Evolutionary conservation across 2,329 filamentous ascomycete genomes (phyloP).

Genomic region (Amauroascus verrucosus): DNA sequence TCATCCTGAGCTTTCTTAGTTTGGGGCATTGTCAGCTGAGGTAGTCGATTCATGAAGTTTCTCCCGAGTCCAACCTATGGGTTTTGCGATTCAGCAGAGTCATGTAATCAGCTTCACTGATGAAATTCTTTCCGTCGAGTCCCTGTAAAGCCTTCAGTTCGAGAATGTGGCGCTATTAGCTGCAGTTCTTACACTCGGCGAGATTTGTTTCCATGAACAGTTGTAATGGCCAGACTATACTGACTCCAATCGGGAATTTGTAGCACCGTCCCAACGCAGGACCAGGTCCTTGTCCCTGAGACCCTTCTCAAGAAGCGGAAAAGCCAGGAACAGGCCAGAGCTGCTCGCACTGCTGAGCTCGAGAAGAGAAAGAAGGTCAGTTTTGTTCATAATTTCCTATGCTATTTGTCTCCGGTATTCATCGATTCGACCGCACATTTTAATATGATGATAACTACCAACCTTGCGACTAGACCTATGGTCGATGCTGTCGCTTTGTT

Average conservation of each 20-base stretch:
- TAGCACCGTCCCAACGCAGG: slow-evolving; percentile 84
- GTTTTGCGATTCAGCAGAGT: background rate
- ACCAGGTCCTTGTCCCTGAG: slow-evolving; percentile 96
- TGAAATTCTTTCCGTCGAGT: slow-evolving; percentile 74
- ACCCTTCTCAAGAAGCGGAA: slow-evolving; percentile 99
- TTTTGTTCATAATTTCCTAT: slow-evolving; percentile 21
- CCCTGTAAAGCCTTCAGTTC: slow-evolving; percentile 54
- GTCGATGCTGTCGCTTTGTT: slow-evolving; percentile 82
- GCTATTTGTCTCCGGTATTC: slow-evolving; percentile 13
- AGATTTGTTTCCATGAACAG: slow-evolving; percentile 51
- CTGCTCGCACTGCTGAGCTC: slow-evolving; percentile 67
- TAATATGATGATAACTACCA: slow-evolving; percentile 78
- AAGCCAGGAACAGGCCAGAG: slow-evolving; percentile 97
- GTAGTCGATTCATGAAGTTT: slow-evolving; percentile 27
- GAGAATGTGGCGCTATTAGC: slow-evolving; percentile 83
- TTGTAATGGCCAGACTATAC: slow-evolving; percentile 69
- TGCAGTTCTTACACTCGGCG: slow-evolving; percentile 87
- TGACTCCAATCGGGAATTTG: slow-evolving; percentile 38
- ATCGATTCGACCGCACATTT: slow-evolving; percentile 23
- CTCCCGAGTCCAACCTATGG: slow-evolving; percentile 17
- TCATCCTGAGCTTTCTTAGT: slow-evolving; percentile 43
- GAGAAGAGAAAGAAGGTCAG: slow-evolving; percentile 87
- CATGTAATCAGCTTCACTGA: slow-evolving; percentile 50
- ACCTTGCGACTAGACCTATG: slow-evolving; percentile 79
- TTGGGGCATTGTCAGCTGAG: slow-evolving; percentile 72